These are phyloP conservation scores for Pelargonium myrrhifolium DNA, from an alignment of 441 rosid species.

Conservation along the genomic window DNA sequence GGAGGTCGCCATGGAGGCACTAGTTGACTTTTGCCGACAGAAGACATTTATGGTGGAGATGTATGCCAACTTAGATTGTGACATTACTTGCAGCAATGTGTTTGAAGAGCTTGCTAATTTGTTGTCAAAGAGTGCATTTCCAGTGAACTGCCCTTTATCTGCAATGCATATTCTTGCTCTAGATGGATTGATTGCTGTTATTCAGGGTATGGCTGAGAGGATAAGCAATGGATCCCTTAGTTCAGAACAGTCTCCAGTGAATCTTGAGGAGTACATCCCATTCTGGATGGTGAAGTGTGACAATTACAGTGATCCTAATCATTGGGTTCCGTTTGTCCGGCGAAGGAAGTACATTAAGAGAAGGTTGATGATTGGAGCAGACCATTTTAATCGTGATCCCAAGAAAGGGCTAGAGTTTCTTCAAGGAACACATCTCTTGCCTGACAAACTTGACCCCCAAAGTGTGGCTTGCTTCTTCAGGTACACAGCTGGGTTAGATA, in stretches of 20 bases:
- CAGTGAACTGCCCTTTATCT: slow-evolving; percentile 75
- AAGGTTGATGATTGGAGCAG: slow-evolving; percentile 73
- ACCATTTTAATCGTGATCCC: slow-evolving; percentile 82
- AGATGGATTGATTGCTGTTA: slow-evolving; percentile 70
- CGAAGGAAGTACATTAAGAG: slow-evolving; percentile 62
- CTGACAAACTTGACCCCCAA: slow-evolving; percentile 80
- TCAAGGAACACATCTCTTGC: slow-evolving; percentile 71
- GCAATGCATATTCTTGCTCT: slow-evolving; percentile 83
- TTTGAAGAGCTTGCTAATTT: slow-evolving; percentile 78
- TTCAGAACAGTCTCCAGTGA: slow-evolving; percentile 35
- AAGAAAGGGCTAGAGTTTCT: slow-evolving; percentile 82
- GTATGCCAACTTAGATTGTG: slow-evolving; percentile 89
- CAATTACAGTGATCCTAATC: slow-evolving; percentile 48
- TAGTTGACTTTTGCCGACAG: slow-evolving; percentile 88
- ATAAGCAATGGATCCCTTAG: slow-evolving; percentile 41
- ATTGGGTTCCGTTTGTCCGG: slow-evolving; percentile 78
- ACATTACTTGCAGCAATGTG: slow-evolving; percentile 73
- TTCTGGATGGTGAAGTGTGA: slow-evolving; percentile 74
- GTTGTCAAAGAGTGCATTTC: slow-evolving; percentile 83
- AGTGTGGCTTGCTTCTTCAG: slow-evolving; percentile 87
- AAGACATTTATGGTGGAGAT: slow-evolving; percentile 69
- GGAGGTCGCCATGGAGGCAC: slow-evolving; percentile 94
- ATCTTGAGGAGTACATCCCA: slow-evolving; percentile 47
- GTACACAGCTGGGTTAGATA: slow-evolving; percentile 86
- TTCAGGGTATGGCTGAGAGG: slow-evolving; percentile 76